These are phyloP conservation scores for Aspergillus pseudonomiae DNA, from an alignment of 2,329 filamentous ascomycete genomes.

Conservation along the genomic window DNA sequence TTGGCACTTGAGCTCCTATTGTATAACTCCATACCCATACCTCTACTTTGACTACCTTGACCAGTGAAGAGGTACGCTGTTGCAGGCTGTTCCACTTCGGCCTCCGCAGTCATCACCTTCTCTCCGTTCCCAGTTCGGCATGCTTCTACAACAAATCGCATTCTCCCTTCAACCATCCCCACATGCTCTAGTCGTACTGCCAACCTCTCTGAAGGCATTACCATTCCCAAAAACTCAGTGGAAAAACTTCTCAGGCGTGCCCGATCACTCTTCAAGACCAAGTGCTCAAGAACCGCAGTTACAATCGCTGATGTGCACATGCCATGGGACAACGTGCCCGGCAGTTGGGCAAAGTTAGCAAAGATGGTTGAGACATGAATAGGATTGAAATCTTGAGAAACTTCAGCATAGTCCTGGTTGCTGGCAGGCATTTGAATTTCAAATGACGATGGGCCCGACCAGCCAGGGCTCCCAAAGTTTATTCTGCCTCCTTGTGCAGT, in stretches of 20 bases:
- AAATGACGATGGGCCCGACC: slow-evolving; percentile 45
- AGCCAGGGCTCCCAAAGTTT: slow-evolving; percentile 12
- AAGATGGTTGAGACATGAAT: slow-evolving; percentile 96
- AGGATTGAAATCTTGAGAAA: slow-evolving; percentile 95
- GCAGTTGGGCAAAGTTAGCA: slow-evolving; percentile 88
- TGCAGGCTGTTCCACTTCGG: slow-evolving; percentile 92
- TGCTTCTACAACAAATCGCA: slow-evolving; percentile 96
- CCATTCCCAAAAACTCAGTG: slow-evolving; percentile 90
- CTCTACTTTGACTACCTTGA: slow-evolving; percentile 95
- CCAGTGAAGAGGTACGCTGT: slow-evolving; percentile 96
- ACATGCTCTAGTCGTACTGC: slow-evolving; percentile 89
- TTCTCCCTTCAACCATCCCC: slow-evolving; percentile 93
- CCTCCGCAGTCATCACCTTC: slow-evolving; percentile 88
- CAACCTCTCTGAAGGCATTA: slow-evolving; percentile 89
- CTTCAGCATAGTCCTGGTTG: slow-evolving; percentile 92
- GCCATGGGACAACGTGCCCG: slow-evolving; percentile 93
- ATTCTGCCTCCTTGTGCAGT: neutral
- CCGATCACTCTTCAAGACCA: slow-evolving; percentile 85
- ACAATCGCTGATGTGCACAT: slow-evolving; percentile 98
- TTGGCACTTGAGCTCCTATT: slow-evolving; percentile 85
- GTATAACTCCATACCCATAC: slow-evolving; percentile 99
- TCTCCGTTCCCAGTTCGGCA: slow-evolving; percentile 90
- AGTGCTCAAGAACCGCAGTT: slow-evolving; percentile 90
- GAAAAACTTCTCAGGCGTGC: slow-evolving; percentile 94
- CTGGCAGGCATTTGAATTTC: slow-evolving; percentile 84